A percentile compares a stretch with the other conserved stretches of the same genome.
Evolutionary conservation across 371 early-diverging fungal genomes (phyloP).

Genomic region (Dichotomocladium elegans): DNA sequence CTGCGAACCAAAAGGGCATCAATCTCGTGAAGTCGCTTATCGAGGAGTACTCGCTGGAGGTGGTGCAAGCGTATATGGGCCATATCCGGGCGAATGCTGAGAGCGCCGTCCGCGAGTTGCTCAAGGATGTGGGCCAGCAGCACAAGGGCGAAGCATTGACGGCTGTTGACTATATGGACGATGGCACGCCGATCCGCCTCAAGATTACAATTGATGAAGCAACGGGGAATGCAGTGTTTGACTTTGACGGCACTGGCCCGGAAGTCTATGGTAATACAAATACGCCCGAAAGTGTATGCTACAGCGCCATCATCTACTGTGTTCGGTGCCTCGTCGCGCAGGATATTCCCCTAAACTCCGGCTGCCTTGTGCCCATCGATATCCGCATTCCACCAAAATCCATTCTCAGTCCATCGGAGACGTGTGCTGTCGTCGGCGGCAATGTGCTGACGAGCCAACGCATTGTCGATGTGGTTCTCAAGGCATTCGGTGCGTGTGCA

Average conservation of each 20-base stretch:
- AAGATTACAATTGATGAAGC: constrained; percentile 67
- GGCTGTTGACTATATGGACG: constrained; percentile 90
- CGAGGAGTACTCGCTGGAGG: constrained; percentile 77
- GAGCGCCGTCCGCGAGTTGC: constrained; percentile 73
- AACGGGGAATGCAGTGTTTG: constrained; percentile 81
- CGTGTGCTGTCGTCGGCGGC: constrained; percentile 94
- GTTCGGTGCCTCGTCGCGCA: constrained; percentile 83
- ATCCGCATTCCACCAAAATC: constrained; percentile 77
- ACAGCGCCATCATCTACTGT: constrained; percentile 93
- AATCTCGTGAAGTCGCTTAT: constrained; percentile 77
- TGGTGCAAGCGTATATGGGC: constrained; percentile 92
- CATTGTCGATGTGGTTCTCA: constrained; percentile 87
- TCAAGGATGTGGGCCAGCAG: constrained; percentile 53
- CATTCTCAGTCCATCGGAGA: constrained; percentile 75
- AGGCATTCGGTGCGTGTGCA: constrained; percentile 88
- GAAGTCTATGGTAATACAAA: constrained; percentile 79
- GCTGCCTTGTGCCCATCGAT: constrained; percentile 83
- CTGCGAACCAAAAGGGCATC: constrained; percentile 95
- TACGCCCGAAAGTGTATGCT: constrained; percentile 63
- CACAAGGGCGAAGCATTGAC: constrained; percentile 47
- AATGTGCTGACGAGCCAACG: constrained; percentile 95
- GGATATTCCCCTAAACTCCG: constrained; percentile 94
- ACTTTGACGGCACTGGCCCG: constrained; percentile 88
- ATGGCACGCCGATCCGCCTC: constrained; percentile 85
- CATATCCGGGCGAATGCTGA: constrained; percentile 86